These are phyloP conservation scores for Blastobotrys raffinosifermentans DNA, from an alignment of 1,139 yeast genomes.

Conservation along the genomic window DNA sequence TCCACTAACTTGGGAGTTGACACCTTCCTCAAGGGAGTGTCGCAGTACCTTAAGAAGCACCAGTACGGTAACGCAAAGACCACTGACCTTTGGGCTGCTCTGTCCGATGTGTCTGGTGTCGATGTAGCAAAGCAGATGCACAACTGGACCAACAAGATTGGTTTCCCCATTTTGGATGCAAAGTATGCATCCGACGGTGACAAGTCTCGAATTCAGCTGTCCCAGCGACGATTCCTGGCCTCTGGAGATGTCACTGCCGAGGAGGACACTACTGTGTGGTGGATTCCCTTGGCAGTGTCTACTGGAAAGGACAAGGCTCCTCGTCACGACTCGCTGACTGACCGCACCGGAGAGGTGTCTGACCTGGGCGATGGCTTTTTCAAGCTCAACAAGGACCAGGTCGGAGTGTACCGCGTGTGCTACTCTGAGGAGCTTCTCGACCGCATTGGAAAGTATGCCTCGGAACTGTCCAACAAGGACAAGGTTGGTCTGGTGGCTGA, in stretches of 20 bases:
- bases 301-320: conserved; percentile 19
- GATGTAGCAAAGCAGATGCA: conserved; percentile 51
- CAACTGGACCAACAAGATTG: conserved; percentile 59
- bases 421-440: conserved; percentile 48
- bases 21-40: conserved; percentile 62
- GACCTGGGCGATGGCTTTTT: conserved; percentile 32
- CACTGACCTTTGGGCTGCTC: conserved; percentile 53
- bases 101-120: conserved; percentile 49
- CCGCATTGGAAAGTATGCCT: conserved; percentile 35
- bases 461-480: conserved; percentile 49
- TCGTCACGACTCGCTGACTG: conserved; percentile 15
- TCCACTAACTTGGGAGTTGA: conserved; percentile 64
- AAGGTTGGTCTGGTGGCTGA: conserved; percentile 66
- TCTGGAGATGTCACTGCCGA: conserved; percentile 48
- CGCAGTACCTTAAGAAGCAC: conserved; percentile 53
- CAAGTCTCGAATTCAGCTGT: conserved; percentile 34
- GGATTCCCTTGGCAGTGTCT: conserved; percentile 59
- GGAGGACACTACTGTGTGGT: conserved; percentile 56
- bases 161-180: conserved; percentile 57
- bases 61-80: conserved; percentile 58
- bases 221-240: conserved; percentile 52
- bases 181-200: conserved; percentile 24
- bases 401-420: conserved; percentile 63
- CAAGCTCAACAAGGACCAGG: conserved; percentile 57
- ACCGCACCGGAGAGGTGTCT: conserved; percentile 21